Percentiles rank a stretch among this genome's conserved stretches.
phyloP scores from a whole-genome alignment of 768 basidiomycete genomes.

The Phaeotremella fagi region DNA sequence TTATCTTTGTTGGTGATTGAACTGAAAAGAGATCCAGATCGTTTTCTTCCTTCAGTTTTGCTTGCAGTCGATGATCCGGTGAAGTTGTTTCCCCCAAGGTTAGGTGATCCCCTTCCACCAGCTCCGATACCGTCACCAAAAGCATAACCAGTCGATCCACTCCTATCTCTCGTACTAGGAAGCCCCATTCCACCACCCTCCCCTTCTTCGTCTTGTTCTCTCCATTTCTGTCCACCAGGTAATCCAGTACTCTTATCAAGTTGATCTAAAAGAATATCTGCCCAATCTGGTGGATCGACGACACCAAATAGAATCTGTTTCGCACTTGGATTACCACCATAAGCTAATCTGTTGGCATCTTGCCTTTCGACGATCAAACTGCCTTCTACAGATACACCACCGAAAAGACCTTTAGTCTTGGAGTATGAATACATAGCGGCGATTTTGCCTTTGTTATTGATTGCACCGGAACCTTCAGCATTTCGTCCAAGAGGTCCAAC shows the following conservation, averaged over 20 bases:
- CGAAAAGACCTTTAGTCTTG: constrained; percentile 88
- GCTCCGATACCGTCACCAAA: constrained; percentile 41
- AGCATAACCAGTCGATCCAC: constrained; percentile 29
- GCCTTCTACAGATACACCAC: constrained; percentile 74
- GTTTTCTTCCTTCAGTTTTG: constrained; percentile 1
- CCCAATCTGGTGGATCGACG: constrained; percentile 73
- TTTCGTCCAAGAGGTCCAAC: constrained; percentile 90
- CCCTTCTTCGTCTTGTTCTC: constrained; percentile 49
- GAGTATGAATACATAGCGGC: constrained; percentile 74
- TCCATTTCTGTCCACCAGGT: constrained; percentile 66
- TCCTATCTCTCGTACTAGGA: neutral
- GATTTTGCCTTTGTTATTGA: constrained; percentile 78
- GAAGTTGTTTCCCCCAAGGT: neutral
- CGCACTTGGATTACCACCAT: constrained; percentile 62
- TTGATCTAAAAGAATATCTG: constrained; percentile 65
- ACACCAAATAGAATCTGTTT: constrained; percentile 75
- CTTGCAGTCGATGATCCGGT: neutral
- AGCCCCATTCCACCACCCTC: constrained; percentile 17
- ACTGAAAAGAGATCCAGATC: neutral
- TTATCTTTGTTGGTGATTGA: neutral
- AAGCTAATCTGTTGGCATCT: constrained; percentile 84
- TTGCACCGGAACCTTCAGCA: constrained; percentile 74
- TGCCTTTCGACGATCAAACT: constrained; percentile 89
- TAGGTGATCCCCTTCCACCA: constrained; percentile 8
- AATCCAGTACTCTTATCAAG: constrained; percentile 59